Evolutionary conservation across 805 yeast genomes (phyloP).

Genomic region (Pichia deserticola): DNA sequence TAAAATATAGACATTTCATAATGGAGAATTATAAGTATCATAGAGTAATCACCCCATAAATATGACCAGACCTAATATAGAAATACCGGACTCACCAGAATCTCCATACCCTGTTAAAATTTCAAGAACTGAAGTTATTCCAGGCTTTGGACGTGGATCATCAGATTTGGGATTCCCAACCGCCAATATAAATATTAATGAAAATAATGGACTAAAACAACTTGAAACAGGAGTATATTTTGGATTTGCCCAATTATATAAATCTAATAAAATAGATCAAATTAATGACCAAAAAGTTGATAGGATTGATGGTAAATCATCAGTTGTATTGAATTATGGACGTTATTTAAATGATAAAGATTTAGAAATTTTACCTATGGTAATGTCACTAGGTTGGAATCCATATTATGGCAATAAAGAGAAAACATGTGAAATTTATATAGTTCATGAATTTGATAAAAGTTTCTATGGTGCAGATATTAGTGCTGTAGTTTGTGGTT

Average conservation of each 20-base stretch:
- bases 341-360: conserved; percentile 37
- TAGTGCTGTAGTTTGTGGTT: conserved; percentile 70
- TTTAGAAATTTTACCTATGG: conserved; percentile 66
- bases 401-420: conserved; percentile 78
- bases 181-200: conserved; percentile 70
- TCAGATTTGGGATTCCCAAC: conserved; percentile 92
- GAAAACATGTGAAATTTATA: conserved; percentile 83
- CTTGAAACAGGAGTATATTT: conserved; percentile 80
- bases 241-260: conserved; percentile 45
- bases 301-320: conserved; percentile 31
- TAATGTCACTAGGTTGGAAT: conserved; percentile 93
- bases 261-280: background rate
- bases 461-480: conserved; percentile 81
- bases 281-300: conserved; percentile 1
- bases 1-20: no score
- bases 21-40: no score
- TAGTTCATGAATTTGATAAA: conserved; percentile 60
- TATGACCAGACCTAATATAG: conserved; percentile 36
- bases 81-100: conserved; percentile 34
- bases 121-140: conserved; percentile 41
- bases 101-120: conserved; percentile 44
- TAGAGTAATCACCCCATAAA: no score
- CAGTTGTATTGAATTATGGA: conserved; percentile 60
- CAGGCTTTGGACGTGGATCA: conserved; percentile 96
- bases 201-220: conserved; percentile 33